phyloP scores from a whole-genome alignment of 176 grass and related monocot species.

The Elaeis guineensis region DNA sequence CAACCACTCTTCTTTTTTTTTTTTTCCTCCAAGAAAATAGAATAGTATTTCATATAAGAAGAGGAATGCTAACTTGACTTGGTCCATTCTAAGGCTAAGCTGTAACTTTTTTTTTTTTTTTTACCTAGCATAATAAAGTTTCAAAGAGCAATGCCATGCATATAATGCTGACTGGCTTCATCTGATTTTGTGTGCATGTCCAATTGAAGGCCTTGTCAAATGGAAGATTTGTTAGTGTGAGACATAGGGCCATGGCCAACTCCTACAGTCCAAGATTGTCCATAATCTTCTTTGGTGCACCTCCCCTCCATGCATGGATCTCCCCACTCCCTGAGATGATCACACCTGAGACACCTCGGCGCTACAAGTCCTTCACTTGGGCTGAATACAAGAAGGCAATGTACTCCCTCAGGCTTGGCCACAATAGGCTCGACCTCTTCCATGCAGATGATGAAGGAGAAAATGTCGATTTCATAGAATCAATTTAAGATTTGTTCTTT shows the following conservation, averaged over 20 bases:
- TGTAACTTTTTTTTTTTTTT: too few relatives aligned
- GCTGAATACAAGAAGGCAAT: slow-evolving; percentile 89
- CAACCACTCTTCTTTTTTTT: too few relatives aligned
- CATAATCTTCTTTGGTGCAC: slow-evolving; percentile 69
- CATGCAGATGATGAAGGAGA: slow-evolving; percentile 6
- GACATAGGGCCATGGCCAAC: slow-evolving; percentile 78
- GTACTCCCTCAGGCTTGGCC: slow-evolving; percentile 65
- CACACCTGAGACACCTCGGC: slow-evolving; percentile 7
- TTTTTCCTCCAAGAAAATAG: too few relatives aligned
- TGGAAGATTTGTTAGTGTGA: slow-evolving; percentile 61
- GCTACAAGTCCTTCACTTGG: slow-evolving; percentile 73
- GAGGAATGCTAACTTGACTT: too few relatives aligned
- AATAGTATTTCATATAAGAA: too few relatives aligned
- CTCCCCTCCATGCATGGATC: slow-evolving; percentile 39
- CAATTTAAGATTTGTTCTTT: too few relatives aligned
- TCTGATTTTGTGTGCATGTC: not conserved
- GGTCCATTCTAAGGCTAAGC: too few relatives aligned
- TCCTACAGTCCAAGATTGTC: slow-evolving; percentile 44
- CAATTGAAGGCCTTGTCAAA: slow-evolving; percentile 67
- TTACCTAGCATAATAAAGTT: too few relatives aligned
- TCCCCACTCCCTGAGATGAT: slow-evolving; percentile 39
- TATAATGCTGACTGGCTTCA: not conserved
- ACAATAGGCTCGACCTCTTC: slow-evolving; percentile 73
- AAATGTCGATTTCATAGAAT: not conserved
- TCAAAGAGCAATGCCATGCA: too few relatives aligned